These are phyloP conservation scores for Mycena latifolia DNA, from an alignment of 768 basidiomycete genomes.

Conservation along the genomic window DNA sequence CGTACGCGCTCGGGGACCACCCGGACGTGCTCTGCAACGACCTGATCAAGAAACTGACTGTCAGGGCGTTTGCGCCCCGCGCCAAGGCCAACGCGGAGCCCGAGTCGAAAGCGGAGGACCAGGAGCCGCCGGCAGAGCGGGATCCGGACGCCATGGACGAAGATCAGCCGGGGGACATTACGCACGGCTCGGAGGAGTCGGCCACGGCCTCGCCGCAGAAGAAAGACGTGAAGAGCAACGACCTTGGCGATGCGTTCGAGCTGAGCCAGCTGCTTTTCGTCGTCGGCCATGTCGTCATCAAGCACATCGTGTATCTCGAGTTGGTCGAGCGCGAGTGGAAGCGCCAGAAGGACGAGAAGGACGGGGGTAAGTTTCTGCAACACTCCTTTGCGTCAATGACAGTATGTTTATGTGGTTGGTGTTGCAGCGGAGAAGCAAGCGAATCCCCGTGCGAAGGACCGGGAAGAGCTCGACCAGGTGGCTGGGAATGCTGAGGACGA, in stretches of 20 bases:
- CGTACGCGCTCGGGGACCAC: constrained; percentile 94
- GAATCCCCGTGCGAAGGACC: constrained; percentile 66
- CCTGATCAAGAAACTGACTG: constrained; percentile 86
- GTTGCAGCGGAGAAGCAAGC: constrained; percentile 71
- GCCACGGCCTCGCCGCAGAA: constrained; percentile 37
- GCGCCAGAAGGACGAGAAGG: constrained; percentile 92
- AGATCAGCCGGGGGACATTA: constrained; percentile 55
- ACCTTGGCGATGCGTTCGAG: constrained; percentile 85
- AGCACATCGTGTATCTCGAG: constrained; percentile 97
- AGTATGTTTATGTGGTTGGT: background rate
- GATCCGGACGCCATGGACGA: constrained; percentile 70
- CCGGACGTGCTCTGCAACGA: constrained; percentile 87
- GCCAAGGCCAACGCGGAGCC: constrained; percentile 42
- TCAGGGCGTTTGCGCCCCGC: constrained; percentile 69
- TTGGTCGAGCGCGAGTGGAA: constrained; percentile 97
- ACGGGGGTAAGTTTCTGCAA: constrained; percentile 68
- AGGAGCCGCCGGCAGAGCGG: constrained; percentile 49
- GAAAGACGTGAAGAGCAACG: constrained; percentile 53
- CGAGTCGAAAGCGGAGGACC: constrained; percentile 39
- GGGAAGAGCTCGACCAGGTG: constrained; percentile 96
- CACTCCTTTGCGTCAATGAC: constrained; percentile 1
- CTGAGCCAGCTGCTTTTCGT: constrained; percentile 95
- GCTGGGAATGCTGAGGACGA: constrained; percentile 99
- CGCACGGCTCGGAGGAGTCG: constrained; percentile 46
- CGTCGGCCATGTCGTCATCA: constrained; percentile 97